Evolutionary conservation across 441 rosid species (phyloP), one percentile per base, ranked within the genome.

Genomic region (Mallotus japonicus): DNA sequence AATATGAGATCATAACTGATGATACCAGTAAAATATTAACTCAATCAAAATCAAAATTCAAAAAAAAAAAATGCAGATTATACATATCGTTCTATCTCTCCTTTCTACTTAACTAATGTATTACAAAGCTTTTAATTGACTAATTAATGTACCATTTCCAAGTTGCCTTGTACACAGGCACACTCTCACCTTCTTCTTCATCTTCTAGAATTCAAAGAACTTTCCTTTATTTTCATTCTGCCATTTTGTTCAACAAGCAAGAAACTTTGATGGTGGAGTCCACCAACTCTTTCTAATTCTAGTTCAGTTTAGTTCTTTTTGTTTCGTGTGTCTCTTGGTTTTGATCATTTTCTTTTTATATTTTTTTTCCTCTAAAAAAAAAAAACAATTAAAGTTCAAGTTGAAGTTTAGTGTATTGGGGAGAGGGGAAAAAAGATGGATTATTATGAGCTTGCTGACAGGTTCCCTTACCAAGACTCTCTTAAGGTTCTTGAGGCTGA

Each of bases 401-500:
- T 44, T 44, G 9, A 8, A 44, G n/a, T 24, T 65, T 65, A 24
- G 13, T 17, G 34, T 63, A 55, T 16, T 19, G 20, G n/a, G 34
- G 19, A 50, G 12, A 28, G 62, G 1, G 66, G 24, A 22, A 19
- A 59, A 47, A 57, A 73, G 74, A 77, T 81, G 86, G 86, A 79
- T 66, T 80, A 76, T 74, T 78, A 77, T 79, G 84, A 84, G 76
- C 72, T 84, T 62, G 76, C 78, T 58, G 76, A 67, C 4, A 70
- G 64, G 57, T 78, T 83, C n/a, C 85, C 88, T 50, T 83, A 70
- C 81, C 83, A 82, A 13, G 89, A 88, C 62, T 82, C 85, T 1
- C 73, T 88, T 64, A 80, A 80, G 77, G 68, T 79, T 69, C 76
- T 84, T 47, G 87, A 88, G 81, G 85, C 84, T 61, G 89, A 86